Conservation (phyloP, 179 eudicot species). For the Silene coronaria region DNA sequence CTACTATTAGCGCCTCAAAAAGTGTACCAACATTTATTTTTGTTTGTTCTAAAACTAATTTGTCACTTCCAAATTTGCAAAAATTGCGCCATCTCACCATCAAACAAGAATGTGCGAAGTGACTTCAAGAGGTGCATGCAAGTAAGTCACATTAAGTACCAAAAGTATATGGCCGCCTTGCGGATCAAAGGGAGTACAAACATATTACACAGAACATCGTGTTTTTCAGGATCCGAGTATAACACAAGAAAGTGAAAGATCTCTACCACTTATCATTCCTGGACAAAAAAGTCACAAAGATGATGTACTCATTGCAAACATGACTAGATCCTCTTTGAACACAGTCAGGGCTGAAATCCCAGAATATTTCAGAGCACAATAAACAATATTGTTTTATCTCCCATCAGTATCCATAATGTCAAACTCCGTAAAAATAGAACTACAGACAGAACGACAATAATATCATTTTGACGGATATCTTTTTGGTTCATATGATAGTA, state of each 20-base stretch:
- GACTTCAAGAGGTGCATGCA: background rate
- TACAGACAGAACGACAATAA: too few species aligned
- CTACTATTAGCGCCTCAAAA: background rate
- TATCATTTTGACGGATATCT: too few species aligned
- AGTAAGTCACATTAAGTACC: background rate
- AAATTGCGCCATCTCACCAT: background rate
- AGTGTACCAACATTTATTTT: background rate
- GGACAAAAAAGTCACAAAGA: background rate
- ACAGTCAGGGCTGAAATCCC: too few species aligned
- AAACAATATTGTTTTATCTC: too few species aligned
- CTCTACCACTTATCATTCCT: too few species aligned
- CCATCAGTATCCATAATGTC: too few species aligned
- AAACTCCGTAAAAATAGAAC: too few species aligned
- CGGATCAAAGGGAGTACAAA: background rate
- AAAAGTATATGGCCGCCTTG: background rate
- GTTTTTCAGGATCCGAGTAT: background rate
- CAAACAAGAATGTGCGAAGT: background rate
- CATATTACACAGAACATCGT: background rate
- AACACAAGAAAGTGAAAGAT: too few species aligned
- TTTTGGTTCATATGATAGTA: too few species aligned
- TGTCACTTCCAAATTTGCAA: background rate
- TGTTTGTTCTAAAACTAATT: background rate
- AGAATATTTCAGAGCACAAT: too few species aligned
- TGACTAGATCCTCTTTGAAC: too few species aligned
- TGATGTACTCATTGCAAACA: background rate